phyloP scores from a whole-genome alignment of 1,284 basidiomycete species.

The Taiwanofungus camphoratus region DNA sequence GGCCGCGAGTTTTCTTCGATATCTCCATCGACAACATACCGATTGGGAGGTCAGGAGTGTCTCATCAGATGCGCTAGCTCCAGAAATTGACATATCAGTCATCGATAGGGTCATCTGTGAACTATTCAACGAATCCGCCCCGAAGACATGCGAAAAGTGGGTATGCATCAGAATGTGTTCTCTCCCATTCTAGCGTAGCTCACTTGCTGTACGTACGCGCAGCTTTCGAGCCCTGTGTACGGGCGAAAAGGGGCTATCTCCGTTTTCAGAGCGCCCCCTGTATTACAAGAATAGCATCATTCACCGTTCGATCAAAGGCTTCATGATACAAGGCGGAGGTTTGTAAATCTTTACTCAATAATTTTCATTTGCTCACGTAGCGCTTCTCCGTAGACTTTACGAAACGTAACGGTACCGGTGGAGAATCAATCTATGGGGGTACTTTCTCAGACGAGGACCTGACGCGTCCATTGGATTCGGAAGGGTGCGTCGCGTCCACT shows the following conservation, averaged over 20 bases:
- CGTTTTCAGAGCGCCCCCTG: slow-evolving; percentile 57
- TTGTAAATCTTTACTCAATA: no score
- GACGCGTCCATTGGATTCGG: slow-evolving; percentile 54
- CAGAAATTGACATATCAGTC: neutral
- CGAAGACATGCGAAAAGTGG: slow-evolving; percentile 85
- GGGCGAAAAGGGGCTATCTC: slow-evolving; percentile 75
- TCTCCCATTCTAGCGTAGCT: slow-evolving; percentile 3
- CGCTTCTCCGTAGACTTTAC: slow-evolving; percentile 56
- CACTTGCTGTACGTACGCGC: slow-evolving; percentile 2
- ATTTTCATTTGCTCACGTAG: no score
- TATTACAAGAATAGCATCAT: slow-evolving; percentile 80
- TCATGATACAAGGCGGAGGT: slow-evolving; percentile 89
- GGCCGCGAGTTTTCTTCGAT: slow-evolving; percentile 67
- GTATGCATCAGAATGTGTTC: slow-evolving; percentile 19
- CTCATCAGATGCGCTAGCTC: neutral
- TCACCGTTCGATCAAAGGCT: slow-evolving; percentile 76
- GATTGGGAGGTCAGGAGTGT: slow-evolving; percentile 49
- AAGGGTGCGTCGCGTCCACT: slow-evolving; percentile 36
- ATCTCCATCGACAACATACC: slow-evolving; percentile 47
- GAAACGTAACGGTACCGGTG: slow-evolving; percentile 77
- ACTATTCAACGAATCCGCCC: slow-evolving; percentile 69
- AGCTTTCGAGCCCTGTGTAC: slow-evolving; percentile 89
- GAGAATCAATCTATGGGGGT: slow-evolving; percentile 76
- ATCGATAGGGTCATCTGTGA: slow-evolving; percentile 69
- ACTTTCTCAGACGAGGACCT: slow-evolving; percentile 77